Evolutionary conservation across 352 stramenopile genomes (phyloP), one percentile per base, ranked within the genome.

Genomic region (Phytophthora foliorum): DNA sequence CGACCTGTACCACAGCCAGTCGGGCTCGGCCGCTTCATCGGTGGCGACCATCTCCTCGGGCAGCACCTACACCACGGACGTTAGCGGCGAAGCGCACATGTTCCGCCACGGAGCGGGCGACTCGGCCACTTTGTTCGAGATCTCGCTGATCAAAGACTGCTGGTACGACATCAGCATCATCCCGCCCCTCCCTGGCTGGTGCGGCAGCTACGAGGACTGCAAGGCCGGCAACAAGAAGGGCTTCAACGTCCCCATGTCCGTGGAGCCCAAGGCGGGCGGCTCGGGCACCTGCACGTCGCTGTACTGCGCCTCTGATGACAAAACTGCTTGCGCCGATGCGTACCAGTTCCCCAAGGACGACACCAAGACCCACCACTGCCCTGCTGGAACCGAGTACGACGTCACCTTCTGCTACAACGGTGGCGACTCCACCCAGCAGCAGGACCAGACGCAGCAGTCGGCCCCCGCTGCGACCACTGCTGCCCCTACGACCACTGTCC

Each of bases 111-210:
- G 62, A 10, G 25, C 39, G 7, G 57, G 57, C 53, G 55, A 67
- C 10, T 75, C 82, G 16, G 75, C 82, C 6, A 90, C 79, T 14
- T 51, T 77, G 21, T 46, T 72, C 4, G 72, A 79, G 25, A 10
- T 71, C 63, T 67, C 84, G 22, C 54, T 67, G 14, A 78, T 86
- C 51, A 48, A 69, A 11, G 48, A 46, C 5, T 10, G 81, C 14
- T 91, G 81, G 81, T 83, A 80, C 60, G 84, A 92, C 54, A 74
- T 92, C 29, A 89, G 82, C 58, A 80, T 80, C 58, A 90, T 93
- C 63, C 79, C 81, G 6, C 80, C 80, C 4, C 22, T 63, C 25
- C 62, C 75, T 13, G 73, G 61, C 32, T 65, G 41, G 14, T 86
- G 78, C 60, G 5, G 2, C 6, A 81, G 69, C 60, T 78, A 74